phyloP scores from a whole-genome alignment of 768 basidiomycete genomes.

The Suillus spraguei region DNA sequence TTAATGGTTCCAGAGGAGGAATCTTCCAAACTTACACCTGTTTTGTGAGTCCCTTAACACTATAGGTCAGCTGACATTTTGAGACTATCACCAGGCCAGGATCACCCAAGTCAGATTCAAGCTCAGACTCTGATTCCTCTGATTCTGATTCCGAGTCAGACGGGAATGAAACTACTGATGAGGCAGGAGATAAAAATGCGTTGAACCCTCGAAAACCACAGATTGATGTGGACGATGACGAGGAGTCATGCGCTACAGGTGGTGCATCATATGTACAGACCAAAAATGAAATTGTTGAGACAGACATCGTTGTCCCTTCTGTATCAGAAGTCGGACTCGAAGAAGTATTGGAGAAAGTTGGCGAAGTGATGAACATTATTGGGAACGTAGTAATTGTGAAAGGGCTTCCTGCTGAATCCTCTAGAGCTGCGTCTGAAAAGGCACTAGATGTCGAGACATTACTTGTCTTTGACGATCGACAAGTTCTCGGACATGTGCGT shows the following conservation, averaged over 20 bases:
- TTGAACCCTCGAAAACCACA: slow-evolving; percentile 6
- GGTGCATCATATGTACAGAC: slow-evolving; percentile 56
- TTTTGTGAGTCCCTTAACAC: slow-evolving; percentile 22
- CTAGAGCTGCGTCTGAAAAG: slow-evolving; percentile 52
- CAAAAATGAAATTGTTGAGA: slow-evolving; percentile 69
- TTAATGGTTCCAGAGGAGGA: slow-evolving; percentile 49
- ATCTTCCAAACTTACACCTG: slow-evolving; percentile 21
- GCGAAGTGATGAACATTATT: slow-evolving; percentile 76
- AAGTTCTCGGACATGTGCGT: slow-evolving; percentile 89
- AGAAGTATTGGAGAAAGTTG: slow-evolving; percentile 75
- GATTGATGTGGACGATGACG: slow-evolving; percentile 55
- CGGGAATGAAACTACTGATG: slow-evolving; percentile 21
- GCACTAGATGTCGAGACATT: slow-evolving; percentile 89
- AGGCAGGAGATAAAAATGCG: slow-evolving; percentile 8
- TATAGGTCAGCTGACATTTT: slow-evolving; percentile 20
- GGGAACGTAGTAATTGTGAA: slow-evolving; percentile 74
- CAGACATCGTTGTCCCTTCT: slow-evolving; percentile 61
- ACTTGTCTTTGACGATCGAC: slow-evolving; percentile 86
- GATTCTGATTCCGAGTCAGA: slow-evolving; percentile 26
- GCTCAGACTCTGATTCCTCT: slow-evolving; percentile 29
- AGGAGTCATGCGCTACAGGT: slow-evolving; percentile 45
- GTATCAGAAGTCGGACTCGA: slow-evolving; percentile 61
- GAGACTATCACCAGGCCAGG: slow-evolving; percentile 25
- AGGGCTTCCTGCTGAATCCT: slow-evolving; percentile 50
- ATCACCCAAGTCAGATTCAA: slow-evolving; percentile 44